Evolutionary conservation across 2,329 filamentous ascomycete species (phyloP).

Genomic region (Apiospora kogelbergensis): DNA sequence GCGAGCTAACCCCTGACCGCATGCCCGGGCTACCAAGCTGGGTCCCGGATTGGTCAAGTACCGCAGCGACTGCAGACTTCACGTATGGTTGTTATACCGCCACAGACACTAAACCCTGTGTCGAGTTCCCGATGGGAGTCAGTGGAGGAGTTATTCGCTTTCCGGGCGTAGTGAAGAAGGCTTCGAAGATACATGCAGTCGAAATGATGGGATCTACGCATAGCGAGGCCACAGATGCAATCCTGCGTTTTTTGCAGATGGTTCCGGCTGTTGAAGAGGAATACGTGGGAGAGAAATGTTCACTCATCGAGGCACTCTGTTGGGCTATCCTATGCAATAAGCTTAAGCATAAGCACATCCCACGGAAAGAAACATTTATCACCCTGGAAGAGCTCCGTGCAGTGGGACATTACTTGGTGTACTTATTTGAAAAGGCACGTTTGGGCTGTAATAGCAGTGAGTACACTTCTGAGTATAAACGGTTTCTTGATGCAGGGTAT

Average conservation of each 20-base stretch:
- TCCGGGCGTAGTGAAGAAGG: neutral
- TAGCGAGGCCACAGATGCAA: neutral
- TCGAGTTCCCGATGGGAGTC: neutral
- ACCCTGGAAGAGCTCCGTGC: neutral
- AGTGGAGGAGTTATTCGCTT: neutral
- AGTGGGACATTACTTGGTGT: neutral
- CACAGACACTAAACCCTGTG: neutral
- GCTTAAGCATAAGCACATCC: too few relatives aligned
- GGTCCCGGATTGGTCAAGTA: neutral
- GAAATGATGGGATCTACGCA: neutral
- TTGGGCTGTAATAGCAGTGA: too few relatives aligned
- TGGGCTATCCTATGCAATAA: neutral
- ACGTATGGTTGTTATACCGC: neutral
- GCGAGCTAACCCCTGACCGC: neutral
- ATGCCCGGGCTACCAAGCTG: neutral
- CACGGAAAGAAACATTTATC: neutral
- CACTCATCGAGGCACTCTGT: neutral
- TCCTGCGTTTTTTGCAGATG: neutral
- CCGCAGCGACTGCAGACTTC: rapidly evolving
- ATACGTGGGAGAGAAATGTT: neutral
- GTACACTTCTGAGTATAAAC: neutral
- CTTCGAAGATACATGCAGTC: neutral
- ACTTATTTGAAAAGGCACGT: neutral
- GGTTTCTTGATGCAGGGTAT: rapidly evolving
- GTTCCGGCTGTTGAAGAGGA: neutral